These are phyloP conservation scores for Maudiozyma barnettii DNA, from an alignment of 805 yeast species.

Conservation along the genomic window DNA sequence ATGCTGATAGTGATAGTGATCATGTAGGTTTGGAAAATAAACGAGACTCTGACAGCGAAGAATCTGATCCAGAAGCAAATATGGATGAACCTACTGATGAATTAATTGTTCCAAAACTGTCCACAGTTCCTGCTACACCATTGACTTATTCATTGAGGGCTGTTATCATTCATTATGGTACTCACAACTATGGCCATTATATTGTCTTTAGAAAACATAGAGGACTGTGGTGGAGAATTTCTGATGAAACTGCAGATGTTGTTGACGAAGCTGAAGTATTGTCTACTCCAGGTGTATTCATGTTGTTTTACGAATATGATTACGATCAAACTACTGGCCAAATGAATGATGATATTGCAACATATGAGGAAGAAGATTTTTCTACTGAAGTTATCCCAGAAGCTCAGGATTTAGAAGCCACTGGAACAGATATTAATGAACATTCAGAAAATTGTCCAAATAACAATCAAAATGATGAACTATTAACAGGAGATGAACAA, in stretches of 20 bases:
- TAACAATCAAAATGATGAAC: neutral
- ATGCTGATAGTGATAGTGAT: constrained; percentile 9
- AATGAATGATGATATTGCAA: constrained; percentile 23
- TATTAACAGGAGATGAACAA: neutral
- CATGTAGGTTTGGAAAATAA: constrained; percentile 6
- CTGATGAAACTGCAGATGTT: constrained; percentile 79
- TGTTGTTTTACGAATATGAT: constrained; percentile 76
- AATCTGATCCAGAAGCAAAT: constrained; percentile 4
- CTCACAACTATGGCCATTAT: constrained; percentile 96
- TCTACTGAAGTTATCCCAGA: constrained; percentile 6
- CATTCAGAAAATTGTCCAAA: too few relatives aligned
- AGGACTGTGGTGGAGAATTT: constrained; percentile 91
- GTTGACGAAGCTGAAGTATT: constrained; percentile 76
- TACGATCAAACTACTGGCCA: constrained; percentile 27
- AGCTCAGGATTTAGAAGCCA: neutral
- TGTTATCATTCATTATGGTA: constrained; percentile 86
- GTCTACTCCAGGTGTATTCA: constrained; percentile 76
- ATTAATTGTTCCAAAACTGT: constrained; percentile 9
- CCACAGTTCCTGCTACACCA: constrained; percentile 30
- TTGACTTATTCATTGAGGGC: constrained; percentile 67
- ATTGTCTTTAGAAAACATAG: constrained; percentile 75
- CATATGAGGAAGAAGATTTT: constrained; percentile 5
- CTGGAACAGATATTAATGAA: too few relatives aligned
- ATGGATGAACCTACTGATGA: constrained; percentile 8
- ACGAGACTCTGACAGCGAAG: constrained; percentile 3